Conservation (phyloP, 768 basidiomycete species). For the Tephrocybe sp. region DNA sequence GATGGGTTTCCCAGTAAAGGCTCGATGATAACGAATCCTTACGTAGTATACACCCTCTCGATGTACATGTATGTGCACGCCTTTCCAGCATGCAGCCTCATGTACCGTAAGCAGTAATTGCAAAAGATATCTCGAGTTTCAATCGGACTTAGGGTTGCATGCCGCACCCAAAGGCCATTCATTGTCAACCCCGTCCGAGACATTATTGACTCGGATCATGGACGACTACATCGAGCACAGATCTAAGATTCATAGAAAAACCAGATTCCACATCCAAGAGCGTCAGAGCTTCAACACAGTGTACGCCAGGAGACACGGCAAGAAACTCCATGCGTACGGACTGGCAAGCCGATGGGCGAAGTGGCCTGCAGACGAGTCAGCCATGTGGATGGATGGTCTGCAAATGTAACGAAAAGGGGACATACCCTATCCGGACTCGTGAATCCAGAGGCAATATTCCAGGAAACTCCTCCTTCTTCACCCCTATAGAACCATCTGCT, state of each 20-base stretch:
- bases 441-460: slow-evolving; percentile 78
- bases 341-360: slow-evolving; percentile 80
- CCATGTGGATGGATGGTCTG: not conserved
- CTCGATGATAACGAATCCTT: no score
- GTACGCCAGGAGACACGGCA: slow-evolving; percentile 76
- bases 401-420: slow-evolving; percentile 15
- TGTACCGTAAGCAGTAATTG: no score
- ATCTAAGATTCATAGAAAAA: slow-evolving; percentile 69
- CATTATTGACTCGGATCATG: slow-evolving; percentile 45
- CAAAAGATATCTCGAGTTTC: no score
- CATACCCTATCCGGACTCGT: slow-evolving; percentile 76
- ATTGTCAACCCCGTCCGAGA: not conserved
- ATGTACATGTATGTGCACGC: no score
- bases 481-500: slow-evolving; percentile 25
- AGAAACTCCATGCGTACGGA: slow-evolving; percentile 85
- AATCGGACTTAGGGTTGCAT: no score
- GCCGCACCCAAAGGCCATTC: no score
- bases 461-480: slow-evolving; percentile 41
- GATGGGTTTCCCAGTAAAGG: no score
- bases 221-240: slow-evolving; percentile 73
- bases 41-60: no score
- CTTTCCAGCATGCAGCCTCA: no score
- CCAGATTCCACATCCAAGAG: slow-evolving; percentile 76
- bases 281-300: slow-evolving; percentile 67
- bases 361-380: slow-evolving; percentile 46